Percentiles rank a stretch among this genome's conserved stretches.
Conservation (phyloP, 2,329 filamentous ascomycete genomes). For the Nothophoma quercina region DNA sequence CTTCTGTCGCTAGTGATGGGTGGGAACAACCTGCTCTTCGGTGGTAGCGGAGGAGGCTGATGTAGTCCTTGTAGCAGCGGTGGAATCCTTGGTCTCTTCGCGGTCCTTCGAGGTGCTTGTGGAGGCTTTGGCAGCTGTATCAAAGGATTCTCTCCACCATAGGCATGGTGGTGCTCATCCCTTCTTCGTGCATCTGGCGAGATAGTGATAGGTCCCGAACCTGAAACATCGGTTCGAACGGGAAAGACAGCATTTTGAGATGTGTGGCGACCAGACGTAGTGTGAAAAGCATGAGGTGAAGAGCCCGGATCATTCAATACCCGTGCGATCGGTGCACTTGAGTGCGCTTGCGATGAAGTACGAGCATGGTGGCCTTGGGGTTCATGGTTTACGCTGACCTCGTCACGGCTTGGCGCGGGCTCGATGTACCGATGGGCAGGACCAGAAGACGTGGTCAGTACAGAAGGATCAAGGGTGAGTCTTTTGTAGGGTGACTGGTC, state of each 20-base stretch:
- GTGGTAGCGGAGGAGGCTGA: slow-evolving; percentile 63
- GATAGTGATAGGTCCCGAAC: slow-evolving; percentile 32
- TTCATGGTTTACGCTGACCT: slow-evolving; percentile 12
- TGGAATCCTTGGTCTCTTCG: slow-evolving; percentile 52
- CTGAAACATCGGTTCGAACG: slow-evolving; percentile 38
- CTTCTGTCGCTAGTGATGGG: slow-evolving; percentile 63
- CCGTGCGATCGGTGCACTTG: slow-evolving; percentile 46
- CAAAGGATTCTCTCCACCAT: slow-evolving; percentile 29
- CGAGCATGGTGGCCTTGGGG: slow-evolving; percentile 9
- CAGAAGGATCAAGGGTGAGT: slow-evolving; percentile 21
- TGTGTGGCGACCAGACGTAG: slow-evolving; percentile 16
- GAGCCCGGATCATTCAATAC: slow-evolving; percentile 42
- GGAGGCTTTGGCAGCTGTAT: slow-evolving; percentile 52
- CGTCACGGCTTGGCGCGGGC: slow-evolving; percentile 19
- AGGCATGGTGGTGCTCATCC: slow-evolving; percentile 27
- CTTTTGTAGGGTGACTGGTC: slow-evolving; percentile 28
- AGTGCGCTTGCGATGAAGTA: slow-evolving; percentile 17
- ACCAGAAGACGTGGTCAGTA: slow-evolving; percentile 14
- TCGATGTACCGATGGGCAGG: slow-evolving; percentile 25
- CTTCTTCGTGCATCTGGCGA: slow-evolving; percentile 31
- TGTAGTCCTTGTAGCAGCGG: slow-evolving; percentile 66
- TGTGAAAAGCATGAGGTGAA: slow-evolving; percentile 19
- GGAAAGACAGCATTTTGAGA: slow-evolving; percentile 35
- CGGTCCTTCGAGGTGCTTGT: slow-evolving; percentile 39
- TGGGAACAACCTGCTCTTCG: slow-evolving; percentile 65